Evolutionary conservation across 1,284 basidiomycete genomes (phyloP).

Genomic region (Clitocybe nebularis): DNA sequence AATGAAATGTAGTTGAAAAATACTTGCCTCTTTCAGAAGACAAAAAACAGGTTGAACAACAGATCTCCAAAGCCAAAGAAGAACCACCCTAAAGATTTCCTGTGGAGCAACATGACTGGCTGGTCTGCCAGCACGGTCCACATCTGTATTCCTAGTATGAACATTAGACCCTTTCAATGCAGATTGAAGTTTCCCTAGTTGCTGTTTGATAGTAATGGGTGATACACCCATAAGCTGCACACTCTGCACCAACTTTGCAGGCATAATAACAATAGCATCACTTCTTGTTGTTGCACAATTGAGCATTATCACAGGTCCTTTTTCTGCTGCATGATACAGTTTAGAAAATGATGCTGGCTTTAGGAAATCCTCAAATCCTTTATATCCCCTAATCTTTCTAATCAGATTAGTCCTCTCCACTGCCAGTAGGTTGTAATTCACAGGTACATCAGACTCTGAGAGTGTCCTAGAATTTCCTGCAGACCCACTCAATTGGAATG

Average conservation of each 20-base stretch:
- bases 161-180: background rate
- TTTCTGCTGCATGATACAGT: slow-evolving; percentile 11
- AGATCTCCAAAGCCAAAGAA: slow-evolving; percentile 8
- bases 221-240: background rate
- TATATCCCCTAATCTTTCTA: slow-evolving; percentile 11
- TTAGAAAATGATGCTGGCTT: slow-evolving; percentile 10
- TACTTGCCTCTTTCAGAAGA: slow-evolving; percentile 5
- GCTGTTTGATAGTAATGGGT: background rate
- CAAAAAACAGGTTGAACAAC: slow-evolving; percentile 12
- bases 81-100: background rate
- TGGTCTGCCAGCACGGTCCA: background rate
- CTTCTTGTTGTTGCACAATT: slow-evolving; percentile 13
- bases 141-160: background rate
- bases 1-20: background rate
- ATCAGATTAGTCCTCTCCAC: slow-evolving; percentile 12
- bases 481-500: background rate
- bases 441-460: background rate
- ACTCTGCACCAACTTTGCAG: slow-evolving; percentile 5
- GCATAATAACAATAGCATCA: slow-evolving; percentile 17
- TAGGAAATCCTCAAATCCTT: slow-evolving; percentile 16
- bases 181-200: background rate
- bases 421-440: slow-evolving; percentile 6
- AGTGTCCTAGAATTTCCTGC: background rate
- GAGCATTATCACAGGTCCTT: slow-evolving; percentile 18
- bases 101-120: background rate